Evolutionary conservation across 768 basidiomycete species (phyloP), one percentile per base, ranked within the genome.

Genomic region (Pleurotus cornucopiae): DNA sequence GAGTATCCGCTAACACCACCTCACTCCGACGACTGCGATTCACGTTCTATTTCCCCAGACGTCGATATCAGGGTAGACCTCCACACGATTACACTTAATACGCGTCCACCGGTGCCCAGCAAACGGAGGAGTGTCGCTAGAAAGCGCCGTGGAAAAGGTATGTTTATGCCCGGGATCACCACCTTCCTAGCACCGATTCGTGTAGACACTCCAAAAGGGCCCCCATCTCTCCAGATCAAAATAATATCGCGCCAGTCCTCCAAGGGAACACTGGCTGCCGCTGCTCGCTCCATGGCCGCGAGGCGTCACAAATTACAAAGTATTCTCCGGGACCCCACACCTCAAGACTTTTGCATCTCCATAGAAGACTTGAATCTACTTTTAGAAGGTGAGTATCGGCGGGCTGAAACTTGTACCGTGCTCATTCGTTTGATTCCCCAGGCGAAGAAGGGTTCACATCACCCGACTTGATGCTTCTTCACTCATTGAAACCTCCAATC

Each of bases 1-100:
- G 80, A 84, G 63, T 90, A 84, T 66, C 90, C 89, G 40, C 73
- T 82, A 44, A 91, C 89, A 0, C 90, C 89, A n/a, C 90, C 89
- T 2, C 72, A 79, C 14, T 91, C 89, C 6, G 89, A 89, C 66
- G 78, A 77, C 62, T 83, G 86, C 21, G 81, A 79, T 21, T 88
- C 88, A 9, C 75, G 84, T 56, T 76, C 84, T 25, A 70, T 83
- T 21, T 85, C 86, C 2, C 86, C 86, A 7, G 76, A 71, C 52
- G 58, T 64, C 26, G 57, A 56, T 25, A 6, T 57, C 34, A 30
- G 55, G 16, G 47, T 43, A 30, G 60, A 62, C 11, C 52, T 59
- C 4, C 60, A 67, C 16, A 63, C 64, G 21, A 61, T 66, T 26
- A 69, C 64, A n/a, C 43, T 69, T 34, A 56, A 54, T 60, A 14